A percentile compares a stretch with the other conserved stretches of the same genome.
These are phyloP conservation scores for Vaccinium darrowii DNA, from an alignment of 148 eudicot species.

Conservation along the genomic window DNA sequence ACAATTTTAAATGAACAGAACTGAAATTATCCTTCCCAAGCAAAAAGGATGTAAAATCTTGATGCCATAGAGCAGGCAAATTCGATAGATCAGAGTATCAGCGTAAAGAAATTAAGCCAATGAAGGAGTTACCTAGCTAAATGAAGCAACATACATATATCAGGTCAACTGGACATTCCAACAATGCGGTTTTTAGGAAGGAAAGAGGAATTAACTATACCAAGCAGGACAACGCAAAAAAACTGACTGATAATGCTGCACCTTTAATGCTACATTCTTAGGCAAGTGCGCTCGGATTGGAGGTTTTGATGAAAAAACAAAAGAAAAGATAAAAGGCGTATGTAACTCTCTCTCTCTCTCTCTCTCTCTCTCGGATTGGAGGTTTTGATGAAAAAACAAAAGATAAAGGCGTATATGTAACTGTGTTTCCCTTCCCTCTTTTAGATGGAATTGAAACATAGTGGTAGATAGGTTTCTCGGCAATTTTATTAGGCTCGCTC, in stretches of 20 bases:
- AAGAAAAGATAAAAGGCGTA: too few relatives aligned
- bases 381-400: too few relatives aligned
- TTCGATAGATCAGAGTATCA: neutral
- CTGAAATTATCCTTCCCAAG: neutral
- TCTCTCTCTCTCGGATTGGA: too few relatives aligned
- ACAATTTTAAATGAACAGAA: neutral
- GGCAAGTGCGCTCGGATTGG: neutral
- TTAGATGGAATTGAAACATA: too few relatives aligned
- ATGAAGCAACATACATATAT: too few relatives aligned
- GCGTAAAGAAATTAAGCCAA: neutral
- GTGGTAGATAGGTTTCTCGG: too few relatives aligned
- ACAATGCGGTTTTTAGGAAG: neutral
- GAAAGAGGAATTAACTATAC: neutral
- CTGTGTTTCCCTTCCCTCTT: too few relatives aligned
- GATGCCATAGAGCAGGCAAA: neutral
- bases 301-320: too few relatives aligned
- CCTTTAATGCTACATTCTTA: neutral
- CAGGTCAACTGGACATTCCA: neutral
- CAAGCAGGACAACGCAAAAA: neutral
- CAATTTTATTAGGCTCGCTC: too few relatives aligned
- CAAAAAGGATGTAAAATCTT: neutral
- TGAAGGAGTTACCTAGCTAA: neutral
- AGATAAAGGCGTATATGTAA: too few relatives aligned
- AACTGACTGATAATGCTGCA: neutral
- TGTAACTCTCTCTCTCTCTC: too few relatives aligned